Percentiles rank a stretch among this genome's conserved stretches.
Evolutionary conservation across 768 basidiomycete species (phyloP).

Genomic region (Hydnum rufescens): DNA sequence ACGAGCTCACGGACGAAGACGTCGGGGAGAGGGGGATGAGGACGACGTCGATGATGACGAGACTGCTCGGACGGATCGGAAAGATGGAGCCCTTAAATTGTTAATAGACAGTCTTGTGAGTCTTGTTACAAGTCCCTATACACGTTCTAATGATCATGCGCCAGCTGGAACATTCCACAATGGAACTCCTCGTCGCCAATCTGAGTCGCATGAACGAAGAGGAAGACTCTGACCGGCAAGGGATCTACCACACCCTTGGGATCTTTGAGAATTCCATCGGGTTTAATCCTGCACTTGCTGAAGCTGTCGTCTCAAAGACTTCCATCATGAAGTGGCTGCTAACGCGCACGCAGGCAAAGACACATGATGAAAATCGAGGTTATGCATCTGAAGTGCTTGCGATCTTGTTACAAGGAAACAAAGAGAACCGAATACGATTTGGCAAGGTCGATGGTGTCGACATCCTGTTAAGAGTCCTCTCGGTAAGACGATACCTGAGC

Average conservation of each 20-base stretch:
- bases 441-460: conserved; percentile 67
- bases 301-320: conserved; percentile 52
- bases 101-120: conserved; percentile 61
- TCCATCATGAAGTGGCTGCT: conserved; percentile 62
- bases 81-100: conserved; percentile 48
- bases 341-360: conserved; percentile 47
- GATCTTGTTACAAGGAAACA: conserved; percentile 63
- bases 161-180: conserved; percentile 62
- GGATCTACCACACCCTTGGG: conserved; percentile 84
- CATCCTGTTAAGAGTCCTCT: conserved; percentile 47
- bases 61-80: conserved; percentile 27
- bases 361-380: conserved; percentile 74
- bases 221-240: conserved; percentile 81
- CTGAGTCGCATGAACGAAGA: conserved; percentile 69
- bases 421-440: conserved; percentile 45
- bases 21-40: conserved; percentile 58
- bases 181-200: conserved; percentile 83
- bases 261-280: conserved; percentile 87
- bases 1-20: conserved; percentile 94
- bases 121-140: conserved; percentile 10
- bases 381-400: conserved; percentile 91
- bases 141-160: conserved; percentile 2
- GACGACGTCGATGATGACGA: conserved; percentile 38
- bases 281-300: conserved; percentile 59
- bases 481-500: conserved; percentile 33